These are phyloP conservation scores for Nicotiana knightiana DNA, from an alignment of 257 asterid species.

Conservation along the genomic window DNA sequence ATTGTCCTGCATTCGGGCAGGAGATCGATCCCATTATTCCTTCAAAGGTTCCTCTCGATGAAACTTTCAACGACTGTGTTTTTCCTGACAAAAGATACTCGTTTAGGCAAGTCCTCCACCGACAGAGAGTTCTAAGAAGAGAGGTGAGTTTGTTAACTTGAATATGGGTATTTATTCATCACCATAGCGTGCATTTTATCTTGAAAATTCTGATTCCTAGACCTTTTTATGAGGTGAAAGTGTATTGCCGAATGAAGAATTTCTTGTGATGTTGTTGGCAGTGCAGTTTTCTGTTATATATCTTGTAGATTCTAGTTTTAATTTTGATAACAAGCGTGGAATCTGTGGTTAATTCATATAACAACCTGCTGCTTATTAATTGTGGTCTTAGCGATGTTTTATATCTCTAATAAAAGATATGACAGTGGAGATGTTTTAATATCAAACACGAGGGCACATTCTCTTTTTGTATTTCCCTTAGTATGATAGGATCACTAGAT, in stretches of 20 bases:
- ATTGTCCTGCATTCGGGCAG: slow-evolving; percentile 70
- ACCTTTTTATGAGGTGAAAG: background rate
- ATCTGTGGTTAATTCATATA: too few relatives aligned
- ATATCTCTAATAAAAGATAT: background rate
- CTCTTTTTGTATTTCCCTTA: background rate
- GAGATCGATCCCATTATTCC: slow-evolving; percentile 71
- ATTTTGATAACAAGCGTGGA: too few relatives aligned
- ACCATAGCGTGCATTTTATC: background rate
- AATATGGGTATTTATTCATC: background rate
- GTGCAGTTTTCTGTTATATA: background rate
- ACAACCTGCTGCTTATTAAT: background rate
- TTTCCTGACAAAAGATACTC: slow-evolving; percentile 90
- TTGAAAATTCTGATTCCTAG: background rate
- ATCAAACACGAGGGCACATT: background rate
- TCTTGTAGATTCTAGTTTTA: too few relatives aligned
- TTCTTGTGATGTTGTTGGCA: background rate
- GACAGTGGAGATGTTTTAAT: background rate
- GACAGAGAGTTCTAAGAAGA: slow-evolving; percentile 63
- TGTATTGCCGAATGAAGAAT: background rate
- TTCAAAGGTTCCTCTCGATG: slow-evolving; percentile 89
- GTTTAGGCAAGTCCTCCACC: slow-evolving; percentile 73
- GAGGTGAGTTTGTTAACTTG: slow-evolving; percentile 34
- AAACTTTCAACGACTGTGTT: slow-evolving; percentile 57
- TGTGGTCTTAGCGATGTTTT: background rate
- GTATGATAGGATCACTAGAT: background rate